Conservation (phyloP, 192 early-diverging fungal species). For the Mortierella claussenii region DNA sequence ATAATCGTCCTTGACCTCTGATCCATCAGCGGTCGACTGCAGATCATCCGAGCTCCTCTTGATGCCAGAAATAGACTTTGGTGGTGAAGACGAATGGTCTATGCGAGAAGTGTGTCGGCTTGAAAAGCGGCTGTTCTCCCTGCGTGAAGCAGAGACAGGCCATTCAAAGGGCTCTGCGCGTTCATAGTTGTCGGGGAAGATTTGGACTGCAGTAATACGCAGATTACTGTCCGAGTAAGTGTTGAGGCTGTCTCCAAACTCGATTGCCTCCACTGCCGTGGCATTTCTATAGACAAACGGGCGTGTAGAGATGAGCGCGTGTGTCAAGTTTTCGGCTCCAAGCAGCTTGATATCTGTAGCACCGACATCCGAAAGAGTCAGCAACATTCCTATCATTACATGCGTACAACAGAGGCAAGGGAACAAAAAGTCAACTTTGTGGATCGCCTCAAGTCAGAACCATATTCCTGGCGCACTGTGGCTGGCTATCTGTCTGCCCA, state of each 20-base stretch:
- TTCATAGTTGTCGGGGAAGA: slow-evolving; percentile 63
- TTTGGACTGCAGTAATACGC: slow-evolving; percentile 68
- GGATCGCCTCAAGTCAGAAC: too few species aligned
- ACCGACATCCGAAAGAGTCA: slow-evolving; percentile 88
- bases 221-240: slow-evolving; percentile 75
- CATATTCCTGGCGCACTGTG: too few species aligned
- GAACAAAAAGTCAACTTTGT: too few species aligned
- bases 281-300: slow-evolving; percentile 72
- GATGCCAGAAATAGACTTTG: too few species aligned
- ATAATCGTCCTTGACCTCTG: too few species aligned
- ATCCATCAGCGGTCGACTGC: too few species aligned
- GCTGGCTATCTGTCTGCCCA: too few species aligned
- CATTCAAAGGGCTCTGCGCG: slow-evolving; percentile 2
- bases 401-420: too few species aligned
- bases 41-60: slow-evolving; percentile 25
- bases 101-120: too few species aligned
- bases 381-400: slow-evolving; percentile 76
- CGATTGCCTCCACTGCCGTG: slow-evolving; percentile 65
- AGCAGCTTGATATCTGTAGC: slow-evolving; percentile 66
- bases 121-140: too few species aligned
- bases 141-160: too few species aligned
- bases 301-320: slow-evolving; percentile 80
- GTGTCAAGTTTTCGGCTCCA: slow-evolving; percentile 84
- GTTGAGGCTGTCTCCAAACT: slow-evolving; percentile 59
- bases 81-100: too few species aligned